phyloP scores from a whole-genome alignment of 2,329 filamentous ascomycete genomes.

The Teratosphaeria zuluensis region DNA sequence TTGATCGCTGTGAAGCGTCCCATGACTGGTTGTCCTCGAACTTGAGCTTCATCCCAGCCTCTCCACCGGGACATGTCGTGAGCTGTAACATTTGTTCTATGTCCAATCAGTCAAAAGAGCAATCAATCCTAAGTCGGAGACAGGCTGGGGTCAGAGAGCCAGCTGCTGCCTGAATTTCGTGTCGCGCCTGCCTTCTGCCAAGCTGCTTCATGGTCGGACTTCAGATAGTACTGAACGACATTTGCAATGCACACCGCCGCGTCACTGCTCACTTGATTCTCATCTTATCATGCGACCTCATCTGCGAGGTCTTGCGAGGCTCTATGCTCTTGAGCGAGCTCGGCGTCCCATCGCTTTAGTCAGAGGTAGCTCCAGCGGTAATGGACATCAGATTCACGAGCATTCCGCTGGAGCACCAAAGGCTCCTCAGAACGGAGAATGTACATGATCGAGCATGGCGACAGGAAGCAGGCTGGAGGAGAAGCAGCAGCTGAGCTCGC shows the following conservation, averaged over 20 bases:
- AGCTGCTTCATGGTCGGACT: neutral
- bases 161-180: neutral
- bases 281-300: neutral
- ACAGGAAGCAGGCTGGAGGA: neutral
- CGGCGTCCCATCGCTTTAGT: neutral
- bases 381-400: no score
- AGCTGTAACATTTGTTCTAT: neutral
- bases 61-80: conserved; percentile 5
- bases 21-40: conserved; percentile 1
- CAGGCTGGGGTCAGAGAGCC: neutral
- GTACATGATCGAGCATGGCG: neutral
- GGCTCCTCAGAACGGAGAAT: neutral
- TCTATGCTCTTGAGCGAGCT: neutral
- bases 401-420: no score
- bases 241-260: neutral
- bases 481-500: neutral
- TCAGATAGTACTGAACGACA: neutral
- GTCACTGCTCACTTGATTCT: neutral
- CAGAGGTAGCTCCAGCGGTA: neutral
- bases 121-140: neutral
- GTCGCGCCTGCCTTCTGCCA: neutral
- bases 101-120: neutral
- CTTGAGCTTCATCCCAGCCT: conserved; percentile 5
- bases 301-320: neutral
- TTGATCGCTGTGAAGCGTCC: conserved; percentile 8